These are phyloP conservation scores for Isoetes engelmannii DNA, from an alignment of 83 land plant genomes.

Conservation along the genomic window DNA sequence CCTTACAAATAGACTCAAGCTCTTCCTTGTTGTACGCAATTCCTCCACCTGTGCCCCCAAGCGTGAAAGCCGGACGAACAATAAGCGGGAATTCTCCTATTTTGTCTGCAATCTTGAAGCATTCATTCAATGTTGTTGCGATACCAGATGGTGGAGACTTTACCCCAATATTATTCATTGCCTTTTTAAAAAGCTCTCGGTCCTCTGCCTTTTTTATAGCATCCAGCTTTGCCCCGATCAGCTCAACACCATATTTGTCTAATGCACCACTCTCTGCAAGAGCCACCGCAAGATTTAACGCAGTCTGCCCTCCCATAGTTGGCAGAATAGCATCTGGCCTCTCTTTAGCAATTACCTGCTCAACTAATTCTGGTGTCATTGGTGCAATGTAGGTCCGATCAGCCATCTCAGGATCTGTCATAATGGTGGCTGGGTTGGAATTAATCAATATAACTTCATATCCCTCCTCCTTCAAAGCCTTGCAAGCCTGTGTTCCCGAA, in stretches of 20 bases:
- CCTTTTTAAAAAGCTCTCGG: slow-evolving; percentile 80
- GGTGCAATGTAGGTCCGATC: slow-evolving; percentile 90
- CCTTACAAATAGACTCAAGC: slow-evolving; percentile 88
- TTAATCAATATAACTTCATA: slow-evolving; percentile 85
- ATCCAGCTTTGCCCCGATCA: slow-evolving; percentile 95
- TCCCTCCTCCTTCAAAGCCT: slow-evolving; percentile 93
- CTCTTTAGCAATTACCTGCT: slow-evolving; percentile 75
- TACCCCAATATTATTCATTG: slow-evolving; percentile 86
- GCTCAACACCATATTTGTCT: slow-evolving; percentile 62
- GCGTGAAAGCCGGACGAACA: slow-evolving; percentile 87
- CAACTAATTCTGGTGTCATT: slow-evolving; percentile 93
- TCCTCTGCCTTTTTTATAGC: slow-evolving; percentile 94
- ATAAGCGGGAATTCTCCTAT: slow-evolving; percentile 94
- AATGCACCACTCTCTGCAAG: slow-evolving; percentile 76
- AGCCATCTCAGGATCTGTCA: slow-evolving; percentile 96
- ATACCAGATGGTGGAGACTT: slow-evolving; percentile 95
- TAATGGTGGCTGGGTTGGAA: slow-evolving; percentile 97
- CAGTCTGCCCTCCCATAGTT: slow-evolving; percentile 99
- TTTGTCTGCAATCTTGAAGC: slow-evolving; percentile 56
- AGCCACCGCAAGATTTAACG: slow-evolving; percentile 85
- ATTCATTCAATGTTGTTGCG: slow-evolving; percentile 72
- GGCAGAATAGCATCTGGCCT: slow-evolving; percentile 94
- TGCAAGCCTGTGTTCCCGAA: slow-evolving; percentile 98
- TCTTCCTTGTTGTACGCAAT: slow-evolving; percentile 95
- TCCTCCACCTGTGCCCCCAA: slow-evolving; percentile 99